Conservation (phyloP, 139 green algal species). For the Micromonas commoda region DNA sequence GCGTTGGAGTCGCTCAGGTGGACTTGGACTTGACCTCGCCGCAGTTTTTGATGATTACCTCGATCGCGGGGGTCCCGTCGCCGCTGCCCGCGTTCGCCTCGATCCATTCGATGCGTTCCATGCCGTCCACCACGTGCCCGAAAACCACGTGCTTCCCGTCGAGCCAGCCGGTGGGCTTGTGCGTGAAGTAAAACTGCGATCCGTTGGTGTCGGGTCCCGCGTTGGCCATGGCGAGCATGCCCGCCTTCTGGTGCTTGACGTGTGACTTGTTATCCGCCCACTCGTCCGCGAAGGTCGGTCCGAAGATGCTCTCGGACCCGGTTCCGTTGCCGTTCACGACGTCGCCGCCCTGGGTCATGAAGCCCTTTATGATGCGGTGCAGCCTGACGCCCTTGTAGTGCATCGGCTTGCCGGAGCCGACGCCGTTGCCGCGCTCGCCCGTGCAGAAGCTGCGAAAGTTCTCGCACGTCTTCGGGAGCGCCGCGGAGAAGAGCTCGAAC, state of each 20-base stretch:
- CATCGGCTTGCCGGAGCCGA: constrained; percentile 22
- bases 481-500: constrained; percentile 84
- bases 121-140: constrained; percentile 84
- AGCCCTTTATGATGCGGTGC: constrained; percentile 37
- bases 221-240: constrained; percentile 65
- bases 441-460: constrained; percentile 91
- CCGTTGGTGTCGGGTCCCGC: constrained; percentile 66
- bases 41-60: not conserved
- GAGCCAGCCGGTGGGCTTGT: constrained; percentile 65
- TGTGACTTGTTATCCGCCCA: constrained; percentile 76
- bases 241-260: constrained; percentile 64
- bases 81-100: constrained; percentile 45
- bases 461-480: constrained; percentile 71
- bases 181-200: constrained; percentile 70
- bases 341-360: constrained; percentile 32
- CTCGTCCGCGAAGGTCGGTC: constrained; percentile 52
- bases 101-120: constrained; percentile 86
- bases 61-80: too few species aligned
- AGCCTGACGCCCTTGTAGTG: constrained; percentile 33
- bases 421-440: constrained; percentile 32
- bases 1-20: too few species aligned
- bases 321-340: constrained; percentile 33
- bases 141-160: constrained; percentile 84
- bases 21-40: not conserved
- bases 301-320: constrained; percentile 42